These are phyloP conservation scores for Brettanomyces bruxellensis DNA, from an alignment of 805 yeast genomes.

Conservation along the genomic window DNA sequence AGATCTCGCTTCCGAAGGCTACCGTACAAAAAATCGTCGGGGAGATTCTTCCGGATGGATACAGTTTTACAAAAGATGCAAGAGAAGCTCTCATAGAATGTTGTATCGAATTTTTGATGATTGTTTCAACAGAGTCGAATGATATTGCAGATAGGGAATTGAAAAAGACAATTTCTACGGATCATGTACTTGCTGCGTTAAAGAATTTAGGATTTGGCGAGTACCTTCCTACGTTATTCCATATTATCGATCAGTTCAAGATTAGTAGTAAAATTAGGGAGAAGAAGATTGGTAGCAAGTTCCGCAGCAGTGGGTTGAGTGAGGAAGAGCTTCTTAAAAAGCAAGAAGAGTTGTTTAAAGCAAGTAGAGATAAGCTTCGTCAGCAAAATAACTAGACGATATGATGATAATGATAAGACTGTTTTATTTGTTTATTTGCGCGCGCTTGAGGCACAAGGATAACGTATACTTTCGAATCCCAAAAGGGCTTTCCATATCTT, in stretches of 20 bases:
- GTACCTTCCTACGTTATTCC: conserved; percentile 73
- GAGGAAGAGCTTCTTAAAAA: conserved; percentile 89
- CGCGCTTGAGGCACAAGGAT: too few relatives aligned
- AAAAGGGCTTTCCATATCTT: too few relatives aligned
- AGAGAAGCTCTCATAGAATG: conserved; percentile 93
- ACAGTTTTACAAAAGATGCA: conserved; percentile 85
- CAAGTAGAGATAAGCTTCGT: conserved; percentile 26
- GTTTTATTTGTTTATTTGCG: background rate
- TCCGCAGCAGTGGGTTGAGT: conserved; percentile 83
- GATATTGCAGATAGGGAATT: conserved; percentile 95
- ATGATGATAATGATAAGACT: background rate
- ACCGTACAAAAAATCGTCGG: conserved; percentile 92
- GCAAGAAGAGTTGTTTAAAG: conserved; percentile 85
- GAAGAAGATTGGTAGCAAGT: conserved; percentile 73
- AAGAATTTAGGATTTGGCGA: conserved; percentile 80
- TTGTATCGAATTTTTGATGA: conserved; percentile 93
- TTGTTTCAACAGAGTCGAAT: conserved; percentile 83
- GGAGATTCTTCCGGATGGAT: conserved; percentile 83
- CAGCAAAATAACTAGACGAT: conserved; percentile 10
- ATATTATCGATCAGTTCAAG: conserved; percentile 77
- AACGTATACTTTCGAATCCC: too few relatives aligned
- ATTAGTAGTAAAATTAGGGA: conserved; percentile 84
- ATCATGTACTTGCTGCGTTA: conserved; percentile 87
- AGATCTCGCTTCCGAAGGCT: conserved; percentile 43
- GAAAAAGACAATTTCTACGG: conserved; percentile 93